Evolutionary conservation across 2,329 filamentous ascomycete genomes (phyloP), one percentile per base, ranked within the genome.

Genomic region (Lasiodiplodia citricola): DNA sequence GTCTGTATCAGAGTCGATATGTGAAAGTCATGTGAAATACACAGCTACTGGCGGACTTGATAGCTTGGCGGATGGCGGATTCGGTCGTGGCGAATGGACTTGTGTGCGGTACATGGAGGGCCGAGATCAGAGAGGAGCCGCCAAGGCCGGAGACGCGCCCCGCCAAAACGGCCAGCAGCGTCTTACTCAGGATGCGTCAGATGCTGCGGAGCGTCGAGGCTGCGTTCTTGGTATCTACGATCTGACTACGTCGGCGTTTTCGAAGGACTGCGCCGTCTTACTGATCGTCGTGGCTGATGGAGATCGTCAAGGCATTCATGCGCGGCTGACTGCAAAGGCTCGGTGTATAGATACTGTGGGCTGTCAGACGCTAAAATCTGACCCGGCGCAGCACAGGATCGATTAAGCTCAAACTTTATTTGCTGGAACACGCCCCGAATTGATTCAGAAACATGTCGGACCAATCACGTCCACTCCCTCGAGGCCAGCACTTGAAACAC

Each of bases 371-470:
- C 58, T 63, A 63, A 63, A 64, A 25, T 37, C 44, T 54, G 25
- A 64, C 60, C 44, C 28, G 60, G 44, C 60, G 60, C 47, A 52
- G 18, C 18, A 13, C 6, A 21, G 31, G 28, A 13, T 16, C 37
- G 60, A 64, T 64, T 64, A 64, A 64, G 60, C 60, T 52, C 60
- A 14, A 64, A 64, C 44, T 52, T 35, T 64, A 52, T 64, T 64
- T 64, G 60, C 60, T 41, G 18, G 18, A 47, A 41, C 55, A 31
- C 31, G 55, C 37, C 57, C 18, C 14, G 25, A 16, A 41, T 38
- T 16, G 47, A 60, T 35, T 37, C 41, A 31, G 51, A 4, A 23
- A 8, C 6, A 18, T 11, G 25, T 41, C 11, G 35, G 16, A 18
- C 51, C 50, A 55, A 56, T 56, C 51, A 38, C 51, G 35, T 56